Percentiles rank a stretch among this genome's conserved stretches.
phyloP scores from a whole-genome alignment of 306 rosid genomes.

The Oemleria cerasiformis region DNA sequence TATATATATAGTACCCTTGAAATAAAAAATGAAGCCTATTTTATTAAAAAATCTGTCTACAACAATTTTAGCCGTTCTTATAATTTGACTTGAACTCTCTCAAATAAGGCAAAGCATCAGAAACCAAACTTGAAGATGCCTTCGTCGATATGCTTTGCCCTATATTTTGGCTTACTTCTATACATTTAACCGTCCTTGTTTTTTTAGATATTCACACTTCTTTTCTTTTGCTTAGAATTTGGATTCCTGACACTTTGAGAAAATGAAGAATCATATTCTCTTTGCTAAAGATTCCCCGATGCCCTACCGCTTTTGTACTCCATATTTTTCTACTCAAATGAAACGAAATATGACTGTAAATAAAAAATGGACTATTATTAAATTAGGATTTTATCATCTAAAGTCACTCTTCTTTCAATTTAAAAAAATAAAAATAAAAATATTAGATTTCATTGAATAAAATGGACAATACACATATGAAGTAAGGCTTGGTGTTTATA shows the following conservation, averaged over 20 bases:
- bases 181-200: no score
- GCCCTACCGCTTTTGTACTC: background rate
- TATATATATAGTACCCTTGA: background rate
- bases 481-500: no score
- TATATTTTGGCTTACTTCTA: background rate
- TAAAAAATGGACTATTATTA: no score
- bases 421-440: no score
- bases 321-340: background rate
- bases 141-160: background rate
- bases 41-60: background rate
- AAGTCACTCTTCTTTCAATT: no score
- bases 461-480: no score
- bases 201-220: no score
- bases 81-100: background rate
- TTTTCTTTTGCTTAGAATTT: background rate
- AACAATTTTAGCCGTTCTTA: background rate
- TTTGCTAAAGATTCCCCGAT: background rate
- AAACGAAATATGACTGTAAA: no score
- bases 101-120: background rate
- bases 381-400: no score
- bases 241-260: background rate
- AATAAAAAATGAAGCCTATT: background rate
- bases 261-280: background rate
- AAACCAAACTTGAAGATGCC: background rate
- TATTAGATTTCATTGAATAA: no score